A percentile compares a stretch with the other conserved stretches of the same genome.
Evolutionary conservation across 148 eudicot species (phyloP).

Genomic region (Fagopyrum homotropicum): DNA sequence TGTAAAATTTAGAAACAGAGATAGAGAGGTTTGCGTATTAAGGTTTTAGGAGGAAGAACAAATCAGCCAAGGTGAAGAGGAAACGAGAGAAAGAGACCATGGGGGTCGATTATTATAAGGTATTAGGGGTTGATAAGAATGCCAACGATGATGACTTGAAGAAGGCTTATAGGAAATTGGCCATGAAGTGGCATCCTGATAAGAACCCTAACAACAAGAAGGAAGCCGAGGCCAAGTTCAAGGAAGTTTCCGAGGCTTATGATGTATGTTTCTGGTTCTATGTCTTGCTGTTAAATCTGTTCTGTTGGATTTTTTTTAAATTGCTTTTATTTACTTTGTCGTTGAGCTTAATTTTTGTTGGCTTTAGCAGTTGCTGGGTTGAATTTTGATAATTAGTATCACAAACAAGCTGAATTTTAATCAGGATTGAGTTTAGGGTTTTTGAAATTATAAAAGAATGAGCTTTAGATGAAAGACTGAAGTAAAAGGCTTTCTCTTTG

Average conservation of each 20-base stretch:
- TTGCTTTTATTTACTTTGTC: background rate
- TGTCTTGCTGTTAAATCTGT: background rate
- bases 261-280: constrained; percentile 4
- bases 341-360: background rate
- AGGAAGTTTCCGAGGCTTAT: constrained; percentile 17
- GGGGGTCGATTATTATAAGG: constrained; percentile 17
- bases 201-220: constrained; percentile 19
- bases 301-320: background rate
- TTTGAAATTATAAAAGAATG: too few relatives aligned
- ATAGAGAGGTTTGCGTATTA: background rate
- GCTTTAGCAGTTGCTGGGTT: background rate
- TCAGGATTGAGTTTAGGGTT: background rate
- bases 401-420: background rate
- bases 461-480: too few relatives aligned
- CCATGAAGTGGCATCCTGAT: constrained; percentile 21
- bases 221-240: constrained; percentile 18
- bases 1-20: background rate
- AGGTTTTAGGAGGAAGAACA: background rate
- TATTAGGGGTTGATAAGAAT: constrained; percentile 11
- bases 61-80: constrained; percentile 8
- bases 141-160: constrained; percentile 16
- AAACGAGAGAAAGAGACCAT: constrained; percentile 13
- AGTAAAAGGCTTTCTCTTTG: background rate
- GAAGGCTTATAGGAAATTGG: constrained; percentile 19
- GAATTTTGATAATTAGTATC: background rate